Conservation (phyloP, 164 flowering plant genomes). For the Pachysandra terminalis region DNA sequence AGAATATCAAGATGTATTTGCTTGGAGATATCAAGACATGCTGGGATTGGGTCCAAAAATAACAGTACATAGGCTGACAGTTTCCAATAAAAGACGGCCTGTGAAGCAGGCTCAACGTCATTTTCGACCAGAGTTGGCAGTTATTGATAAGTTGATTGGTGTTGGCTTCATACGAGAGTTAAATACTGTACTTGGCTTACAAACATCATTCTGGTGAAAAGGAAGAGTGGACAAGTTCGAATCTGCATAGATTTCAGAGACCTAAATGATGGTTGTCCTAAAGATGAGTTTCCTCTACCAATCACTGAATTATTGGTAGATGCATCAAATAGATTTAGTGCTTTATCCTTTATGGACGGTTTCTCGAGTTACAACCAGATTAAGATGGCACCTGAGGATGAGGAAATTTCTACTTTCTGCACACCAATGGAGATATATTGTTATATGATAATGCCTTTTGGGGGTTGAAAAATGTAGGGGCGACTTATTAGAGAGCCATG, state of each 20-base stretch:
- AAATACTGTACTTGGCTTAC: neutral
- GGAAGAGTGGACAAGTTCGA: neutral
- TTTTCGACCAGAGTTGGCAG: too few species aligned
- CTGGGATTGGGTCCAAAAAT: constrained; percentile 12
- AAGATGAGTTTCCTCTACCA: neutral
- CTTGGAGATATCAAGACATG: constrained; percentile 17
- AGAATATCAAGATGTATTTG: constrained; percentile 16
- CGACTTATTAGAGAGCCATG: too few species aligned
- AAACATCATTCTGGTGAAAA: neutral
- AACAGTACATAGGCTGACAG: neutral
- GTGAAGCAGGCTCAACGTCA: too few species aligned
- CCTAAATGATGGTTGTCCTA: too few species aligned
- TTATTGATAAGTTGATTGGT: too few species aligned
- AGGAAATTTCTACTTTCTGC: neutral
- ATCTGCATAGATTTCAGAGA: neutral
- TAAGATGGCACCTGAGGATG: neutral
- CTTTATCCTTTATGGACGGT: neutral
- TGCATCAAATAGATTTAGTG: neutral
- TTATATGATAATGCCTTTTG: too few species aligned
- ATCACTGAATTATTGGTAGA: neutral
- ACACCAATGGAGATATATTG: neutral
- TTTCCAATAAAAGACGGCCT: neutral
- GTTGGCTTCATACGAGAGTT: too few species aligned
- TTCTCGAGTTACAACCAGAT: too few species aligned
- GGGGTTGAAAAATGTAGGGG: too few species aligned